Conservation (phyloP, 257 asterid genomes). For the Eustoma russellianum region DNA sequence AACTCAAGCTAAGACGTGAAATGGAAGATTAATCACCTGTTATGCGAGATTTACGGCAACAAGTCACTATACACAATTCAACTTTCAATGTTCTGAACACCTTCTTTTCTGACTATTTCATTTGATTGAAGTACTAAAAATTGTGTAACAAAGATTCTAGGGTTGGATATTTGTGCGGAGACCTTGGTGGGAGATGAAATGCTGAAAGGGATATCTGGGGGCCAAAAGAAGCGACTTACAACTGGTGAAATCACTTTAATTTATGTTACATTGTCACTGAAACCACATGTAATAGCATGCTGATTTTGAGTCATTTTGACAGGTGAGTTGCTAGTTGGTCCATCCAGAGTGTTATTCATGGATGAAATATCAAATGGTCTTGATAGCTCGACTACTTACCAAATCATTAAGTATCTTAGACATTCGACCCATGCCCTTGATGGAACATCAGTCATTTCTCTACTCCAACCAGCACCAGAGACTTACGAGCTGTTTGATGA, state of each 20-base stretch:
- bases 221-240: conserved; percentile 86
- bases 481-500: conserved; percentile 86
- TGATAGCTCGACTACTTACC: conserved; percentile 86
- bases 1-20: no score
- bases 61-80: no score
- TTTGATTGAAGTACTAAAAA: conserved; percentile 15
- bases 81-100: background rate
- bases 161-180: conserved; percentile 80
- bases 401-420: conserved; percentile 62
- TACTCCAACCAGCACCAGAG: conserved; percentile 96
- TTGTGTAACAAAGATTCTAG: conserved; percentile 59
- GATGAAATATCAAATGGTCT: conserved; percentile 95
- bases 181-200: conserved; percentile 92
- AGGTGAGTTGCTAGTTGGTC: conserved; percentile 82
- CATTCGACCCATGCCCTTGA: conserved; percentile 65
- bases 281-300: conserved; percentile 7
- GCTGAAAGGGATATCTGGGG: conserved; percentile 94
- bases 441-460: conserved; percentile 63
- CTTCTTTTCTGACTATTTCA: background rate
- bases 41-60: no score
- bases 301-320: conserved; percentile 23
- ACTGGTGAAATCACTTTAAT: conserved; percentile 32
- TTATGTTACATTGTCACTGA: conserved; percentile 12
- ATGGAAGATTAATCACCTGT: background rate
- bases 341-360: conserved; percentile 71